phyloP scores from a whole-genome alignment of 768 basidiomycete genomes.

The Sarcomyxa edulis region DNA sequence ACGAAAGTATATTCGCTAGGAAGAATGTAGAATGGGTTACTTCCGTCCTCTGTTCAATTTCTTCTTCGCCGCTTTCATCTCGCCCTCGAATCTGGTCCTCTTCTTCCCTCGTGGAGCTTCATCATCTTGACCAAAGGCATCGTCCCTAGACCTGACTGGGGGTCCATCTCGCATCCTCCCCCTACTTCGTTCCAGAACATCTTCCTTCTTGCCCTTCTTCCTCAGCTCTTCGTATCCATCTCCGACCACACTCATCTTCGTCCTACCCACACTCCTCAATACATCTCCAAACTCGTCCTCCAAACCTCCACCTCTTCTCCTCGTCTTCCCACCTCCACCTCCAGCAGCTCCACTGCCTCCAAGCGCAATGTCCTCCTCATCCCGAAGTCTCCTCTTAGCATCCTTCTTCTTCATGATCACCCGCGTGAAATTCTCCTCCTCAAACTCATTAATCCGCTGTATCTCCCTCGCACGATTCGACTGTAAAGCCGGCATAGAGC shows the following conservation, averaged over 20 bases:
- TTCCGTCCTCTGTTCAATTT: slow-evolving; percentile 16
- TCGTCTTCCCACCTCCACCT: slow-evolving; percentile 41
- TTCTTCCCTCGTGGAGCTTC: slow-evolving; percentile 28
- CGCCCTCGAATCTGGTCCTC: slow-evolving; percentile 45
- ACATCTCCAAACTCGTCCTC: slow-evolving; percentile 86
- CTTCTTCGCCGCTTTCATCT: slow-evolving; percentile 37
- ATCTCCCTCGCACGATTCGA: slow-evolving; percentile 76
- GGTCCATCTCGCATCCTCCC: too few species aligned
- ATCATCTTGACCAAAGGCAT: slow-evolving; percentile 18
- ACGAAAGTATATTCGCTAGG: too few species aligned
- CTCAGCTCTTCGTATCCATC: slow-evolving; percentile 86
- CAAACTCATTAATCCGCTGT: slow-evolving; percentile 78
- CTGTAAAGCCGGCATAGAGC: slow-evolving; percentile 44
- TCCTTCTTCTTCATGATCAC: slow-evolving; percentile 90
- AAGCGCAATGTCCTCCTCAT: slow-evolving; percentile 85
- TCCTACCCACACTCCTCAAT: slow-evolving; percentile 53
- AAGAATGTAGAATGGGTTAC: not conserved
- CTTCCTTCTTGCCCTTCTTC: slow-evolving; percentile 57
- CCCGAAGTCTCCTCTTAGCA: slow-evolving; percentile 57
- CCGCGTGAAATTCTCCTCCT: slow-evolving; percentile 92
- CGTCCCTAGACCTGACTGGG: slow-evolving; percentile 19
- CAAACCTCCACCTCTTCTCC: slow-evolving; percentile 61
- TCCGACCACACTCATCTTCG: slow-evolving; percentile 33
- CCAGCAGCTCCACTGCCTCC: slow-evolving; percentile 57
- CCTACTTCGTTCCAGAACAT: slow-evolving; percentile 52